A percentile compares a stretch with the other conserved stretches of the same genome.
phyloP scores from a whole-genome alignment of 2,329 filamentous ascomycete genomes.

The Plectosphaerella sp. region DNA sequence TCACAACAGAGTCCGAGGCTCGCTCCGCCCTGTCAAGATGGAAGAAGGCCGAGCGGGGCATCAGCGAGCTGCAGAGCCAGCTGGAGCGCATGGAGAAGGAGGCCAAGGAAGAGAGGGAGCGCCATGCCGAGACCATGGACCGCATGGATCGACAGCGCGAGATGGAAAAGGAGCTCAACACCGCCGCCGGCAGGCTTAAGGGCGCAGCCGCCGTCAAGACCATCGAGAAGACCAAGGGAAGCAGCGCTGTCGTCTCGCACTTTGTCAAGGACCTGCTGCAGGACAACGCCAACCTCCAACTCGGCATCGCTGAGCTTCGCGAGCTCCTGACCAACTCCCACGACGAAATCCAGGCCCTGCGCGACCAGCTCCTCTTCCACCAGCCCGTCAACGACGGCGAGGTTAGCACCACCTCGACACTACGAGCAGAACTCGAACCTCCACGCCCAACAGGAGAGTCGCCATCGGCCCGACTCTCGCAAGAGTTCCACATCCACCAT shows the following conservation, averaged over 20 bases:
- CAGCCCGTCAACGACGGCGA: slow-evolving; percentile 57
- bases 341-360: slow-evolving; percentile 82
- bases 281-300: slow-evolving; percentile 90
- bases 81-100: slow-evolving; percentile 86
- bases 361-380: slow-evolving; percentile 76
- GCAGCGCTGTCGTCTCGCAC: slow-evolving; percentile 77
- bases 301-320: slow-evolving; percentile 84
- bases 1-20: slow-evolving; percentile 67
- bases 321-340: slow-evolving; percentile 90
- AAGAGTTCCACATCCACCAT: slow-evolving; percentile 88
- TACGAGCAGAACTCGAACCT: slow-evolving; percentile 68
- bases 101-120: slow-evolving; percentile 71
- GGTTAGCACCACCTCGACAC: slow-evolving; percentile 41
- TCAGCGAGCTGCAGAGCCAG: slow-evolving; percentile 78
- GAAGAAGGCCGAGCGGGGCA: slow-evolving; percentile 76
- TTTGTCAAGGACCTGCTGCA: slow-evolving; percentile 94
- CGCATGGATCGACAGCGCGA: slow-evolving; percentile 80
- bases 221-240: slow-evolving; percentile 52
- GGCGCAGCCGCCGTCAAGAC: slow-evolving; percentile 71
- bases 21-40: slow-evolving; percentile 76
- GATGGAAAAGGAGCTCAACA: slow-evolving; percentile 77
- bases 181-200: slow-evolving; percentile 75
- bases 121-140: slow-evolving; percentile 74
- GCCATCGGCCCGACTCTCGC: slow-evolving; percentile 42
- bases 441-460: slow-evolving; percentile 25